These are phyloP conservation scores for Hyaloscypha hepaticicola DNA, from an alignment of 495 filamentous ascomycete species.

Conservation along the genomic window DNA sequence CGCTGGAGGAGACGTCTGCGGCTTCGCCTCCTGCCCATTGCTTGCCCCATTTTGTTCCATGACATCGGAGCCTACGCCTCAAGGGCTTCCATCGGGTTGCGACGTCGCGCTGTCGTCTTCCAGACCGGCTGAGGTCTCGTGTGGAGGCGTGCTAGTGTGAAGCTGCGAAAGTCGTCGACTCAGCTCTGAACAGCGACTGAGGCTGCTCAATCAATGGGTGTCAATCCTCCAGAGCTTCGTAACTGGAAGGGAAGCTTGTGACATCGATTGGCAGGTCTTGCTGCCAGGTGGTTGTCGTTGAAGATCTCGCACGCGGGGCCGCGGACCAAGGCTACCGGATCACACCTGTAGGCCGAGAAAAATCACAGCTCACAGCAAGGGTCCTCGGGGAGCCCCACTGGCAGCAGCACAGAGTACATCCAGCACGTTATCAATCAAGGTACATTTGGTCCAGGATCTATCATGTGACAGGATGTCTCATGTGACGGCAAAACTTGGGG, in stretches of 20 bases:
- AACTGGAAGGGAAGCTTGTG: conserved; percentile 2
- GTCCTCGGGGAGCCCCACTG: neutral
- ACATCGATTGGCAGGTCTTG: conserved; percentile 12
- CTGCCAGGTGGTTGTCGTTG: conserved; percentile 2
- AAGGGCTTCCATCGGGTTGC: conserved; percentile 33
- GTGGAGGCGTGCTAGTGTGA: conserved; percentile 1
- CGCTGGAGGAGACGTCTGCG: conserved; percentile 44
- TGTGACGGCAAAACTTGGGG: neutral
- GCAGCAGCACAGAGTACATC: neutral
- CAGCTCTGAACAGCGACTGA: neutral
- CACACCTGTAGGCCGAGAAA: neutral
- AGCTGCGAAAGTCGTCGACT: conserved; percentile 14
- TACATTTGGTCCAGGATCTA: neutral
- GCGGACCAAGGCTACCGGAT: neutral
- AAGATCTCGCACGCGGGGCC: neutral
- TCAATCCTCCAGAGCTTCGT: conserved; percentile 2
- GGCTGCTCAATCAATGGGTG: conserved; percentile 12
- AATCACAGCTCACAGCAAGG: neutral
- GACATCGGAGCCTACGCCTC: conserved; percentile 34
- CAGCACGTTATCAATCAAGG: neutral
- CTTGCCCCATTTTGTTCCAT: conserved; percentile 49
- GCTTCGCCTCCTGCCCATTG: conserved; percentile 50
- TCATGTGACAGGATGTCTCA: neutral
- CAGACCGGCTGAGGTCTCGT: conserved; percentile 18
- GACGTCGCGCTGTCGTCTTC: conserved; percentile 24